Evolutionary conservation across 805 yeast species (phyloP).

Genomic region (Zygosaccharomyces bisporus): DNA sequence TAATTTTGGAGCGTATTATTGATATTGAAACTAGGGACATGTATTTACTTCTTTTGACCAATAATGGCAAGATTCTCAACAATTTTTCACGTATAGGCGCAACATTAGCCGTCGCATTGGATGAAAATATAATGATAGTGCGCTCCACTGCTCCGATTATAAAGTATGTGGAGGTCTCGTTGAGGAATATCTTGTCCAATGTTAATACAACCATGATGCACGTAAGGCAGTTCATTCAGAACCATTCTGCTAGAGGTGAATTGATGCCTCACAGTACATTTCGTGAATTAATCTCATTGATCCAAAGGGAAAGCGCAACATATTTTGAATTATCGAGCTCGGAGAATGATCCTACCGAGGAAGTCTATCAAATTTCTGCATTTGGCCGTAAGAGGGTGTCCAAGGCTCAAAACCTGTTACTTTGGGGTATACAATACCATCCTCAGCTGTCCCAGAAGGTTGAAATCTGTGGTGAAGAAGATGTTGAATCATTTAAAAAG

Average conservation of each 20-base stretch:
- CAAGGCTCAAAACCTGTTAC: constrained; percentile 25
- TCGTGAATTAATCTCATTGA: constrained; percentile 18
- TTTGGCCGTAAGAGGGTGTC: constrained; percentile 29
- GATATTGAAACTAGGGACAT: constrained; percentile 26
- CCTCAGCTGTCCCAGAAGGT: constrained; percentile 19
- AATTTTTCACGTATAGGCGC: constrained; percentile 34
- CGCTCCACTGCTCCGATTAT: constrained; percentile 25
- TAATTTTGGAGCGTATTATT: constrained; percentile 24
- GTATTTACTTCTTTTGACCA: constrained; percentile 29
- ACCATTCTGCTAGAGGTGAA: constrained; percentile 17
- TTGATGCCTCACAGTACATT: constrained; percentile 5
- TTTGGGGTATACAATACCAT: constrained; percentile 26
- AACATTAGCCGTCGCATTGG: constrained; percentile 26
- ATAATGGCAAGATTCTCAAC: constrained; percentile 34
- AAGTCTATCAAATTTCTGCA: constrained; percentile 25
- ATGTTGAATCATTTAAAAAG: constrained; percentile 10
- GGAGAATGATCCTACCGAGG: constrained; percentile 13
- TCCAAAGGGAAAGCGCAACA: constrained; percentile 25
- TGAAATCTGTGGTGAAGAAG: constrained; percentile 9
- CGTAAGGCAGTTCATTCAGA: constrained; percentile 16
- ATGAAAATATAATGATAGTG: constrained; percentile 29
- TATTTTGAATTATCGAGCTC: constrained; percentile 18
- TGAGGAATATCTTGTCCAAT: constrained; percentile 29
- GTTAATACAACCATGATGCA: constrained; percentile 20
- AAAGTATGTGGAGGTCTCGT: constrained; percentile 32